Percentiles rank a stretch among this genome's conserved stretches.
Conservation (phyloP, 2,329 filamentous ascomycete species). For the Zymoseptoria brevis region DNA sequence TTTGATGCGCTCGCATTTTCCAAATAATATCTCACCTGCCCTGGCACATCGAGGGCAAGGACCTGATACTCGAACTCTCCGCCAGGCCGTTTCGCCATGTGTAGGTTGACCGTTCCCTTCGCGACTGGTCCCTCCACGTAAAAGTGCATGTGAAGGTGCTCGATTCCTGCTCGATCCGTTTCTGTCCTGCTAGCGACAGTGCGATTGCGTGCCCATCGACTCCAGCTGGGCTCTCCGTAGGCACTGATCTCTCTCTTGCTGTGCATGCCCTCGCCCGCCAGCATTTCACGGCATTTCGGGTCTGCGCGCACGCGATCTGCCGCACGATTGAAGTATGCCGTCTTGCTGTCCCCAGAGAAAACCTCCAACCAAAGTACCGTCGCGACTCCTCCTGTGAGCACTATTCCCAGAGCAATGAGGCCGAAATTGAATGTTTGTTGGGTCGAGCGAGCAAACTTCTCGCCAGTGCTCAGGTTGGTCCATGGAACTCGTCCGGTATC, state of each 20-base stretch:
- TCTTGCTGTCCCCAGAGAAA: constrained; percentile 75
- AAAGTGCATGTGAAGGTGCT: constrained; percentile 80
- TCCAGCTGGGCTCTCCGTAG: constrained; percentile 71
- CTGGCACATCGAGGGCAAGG: constrained; percentile 71
- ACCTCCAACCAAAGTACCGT: constrained; percentile 76
- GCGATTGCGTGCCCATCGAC: constrained; percentile 66
- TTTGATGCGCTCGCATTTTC: constrained; percentile 52
- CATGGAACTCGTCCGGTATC: constrained; percentile 79
- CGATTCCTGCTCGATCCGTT: constrained; percentile 65
- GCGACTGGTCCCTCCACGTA: constrained; percentile 72
- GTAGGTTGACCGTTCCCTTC: constrained; percentile 65
- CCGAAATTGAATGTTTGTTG: constrained; percentile 87
- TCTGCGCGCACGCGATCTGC: constrained; percentile 72
- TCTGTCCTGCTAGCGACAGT: constrained; percentile 46
- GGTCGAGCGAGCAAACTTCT: constrained; percentile 77
- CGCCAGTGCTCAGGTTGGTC: constrained; percentile 63
- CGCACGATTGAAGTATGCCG: constrained; percentile 78
- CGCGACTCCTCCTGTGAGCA: constrained; percentile 68
- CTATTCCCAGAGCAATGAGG: constrained; percentile 64
- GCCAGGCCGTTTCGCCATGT: constrained; percentile 63
- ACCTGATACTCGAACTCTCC: constrained; percentile 67
- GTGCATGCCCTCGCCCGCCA: constrained; percentile 54
- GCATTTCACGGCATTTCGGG: constrained; percentile 59
- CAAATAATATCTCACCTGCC: constrained; percentile 54
- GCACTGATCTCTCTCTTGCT: constrained; percentile 62